These are phyloP conservation scores for Coemansia sp. DNA, from an alignment of 192 early-diverging fungal species.

Conservation along the genomic window DNA sequence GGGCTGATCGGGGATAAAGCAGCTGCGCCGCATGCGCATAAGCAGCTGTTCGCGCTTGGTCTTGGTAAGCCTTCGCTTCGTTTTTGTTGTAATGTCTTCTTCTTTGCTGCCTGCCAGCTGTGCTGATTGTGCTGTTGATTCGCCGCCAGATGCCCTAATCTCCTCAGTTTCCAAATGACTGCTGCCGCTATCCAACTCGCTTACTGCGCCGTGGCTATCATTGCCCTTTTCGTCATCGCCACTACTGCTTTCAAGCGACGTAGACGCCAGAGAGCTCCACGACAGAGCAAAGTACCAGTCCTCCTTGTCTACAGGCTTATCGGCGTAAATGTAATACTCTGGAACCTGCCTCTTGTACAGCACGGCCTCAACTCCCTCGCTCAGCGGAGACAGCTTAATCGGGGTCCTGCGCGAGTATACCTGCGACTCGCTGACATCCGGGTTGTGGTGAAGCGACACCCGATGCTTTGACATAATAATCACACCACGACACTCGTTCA, in stretches of 20 bases:
- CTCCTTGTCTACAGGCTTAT: conserved; percentile 75
- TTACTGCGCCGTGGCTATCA: not conserved
- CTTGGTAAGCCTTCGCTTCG: conserved; percentile 6
- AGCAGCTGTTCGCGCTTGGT: conserved; percentile 27
- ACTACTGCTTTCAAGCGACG: conserved; percentile 20
- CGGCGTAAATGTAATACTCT: conserved; percentile 62
- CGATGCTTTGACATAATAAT: conserved; percentile 69
- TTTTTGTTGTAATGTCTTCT: not conserved
- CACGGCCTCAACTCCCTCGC: conserved; percentile 15
- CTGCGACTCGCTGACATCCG: conserved; percentile 61
- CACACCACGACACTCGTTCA: conserved; percentile 75
- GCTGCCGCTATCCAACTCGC: not conserved
- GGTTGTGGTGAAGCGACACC: conserved; percentile 59
- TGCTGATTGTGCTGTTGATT: conserved; percentile 3
- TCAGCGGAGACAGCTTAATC: conserved; percentile 47
- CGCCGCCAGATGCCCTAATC: not conserved
- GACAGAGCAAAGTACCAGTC: conserved; percentile 86
- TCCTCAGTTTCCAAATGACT: not conserved
- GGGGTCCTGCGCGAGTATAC: conserved; percentile 62
- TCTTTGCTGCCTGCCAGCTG: not conserved
- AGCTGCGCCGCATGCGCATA: conserved; percentile 33
- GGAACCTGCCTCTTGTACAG: conserved; percentile 34
- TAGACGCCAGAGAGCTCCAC: conserved; percentile 60
- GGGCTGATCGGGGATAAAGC: conserved; percentile 34
- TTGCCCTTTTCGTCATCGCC: conserved; percentile 18